phyloP scores from a whole-genome alignment of 1,284 basidiomycete genomes.

The Athelia psychrophila region DNA sequence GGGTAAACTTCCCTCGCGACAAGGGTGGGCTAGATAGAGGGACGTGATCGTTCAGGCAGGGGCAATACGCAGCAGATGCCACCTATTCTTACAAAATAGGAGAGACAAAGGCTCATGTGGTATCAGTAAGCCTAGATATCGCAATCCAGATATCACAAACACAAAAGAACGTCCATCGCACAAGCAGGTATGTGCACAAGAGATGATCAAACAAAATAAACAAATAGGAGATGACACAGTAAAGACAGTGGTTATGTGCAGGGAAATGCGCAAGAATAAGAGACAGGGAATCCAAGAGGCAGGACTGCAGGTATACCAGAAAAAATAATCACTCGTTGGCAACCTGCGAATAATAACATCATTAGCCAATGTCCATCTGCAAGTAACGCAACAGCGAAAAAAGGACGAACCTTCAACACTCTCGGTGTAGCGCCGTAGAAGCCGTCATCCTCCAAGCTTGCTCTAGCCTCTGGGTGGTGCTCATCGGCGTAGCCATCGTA shows the following conservation, averaged over 20 bases:
- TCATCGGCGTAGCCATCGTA: slow-evolving; percentile 18
- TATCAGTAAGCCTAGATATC: too few relatives aligned
- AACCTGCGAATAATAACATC: not conserved
- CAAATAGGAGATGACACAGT: not conserved
- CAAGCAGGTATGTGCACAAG: not conserved
- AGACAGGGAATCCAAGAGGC: too few relatives aligned
- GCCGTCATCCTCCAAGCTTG: slow-evolving; percentile 32
- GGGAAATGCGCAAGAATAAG: not conserved
- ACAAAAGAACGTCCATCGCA: not conserved
- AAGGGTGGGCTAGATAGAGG: too few relatives aligned
- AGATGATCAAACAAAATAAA: not conserved
- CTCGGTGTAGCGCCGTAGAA: slow-evolving; percentile 35
- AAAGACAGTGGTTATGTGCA: not conserved
- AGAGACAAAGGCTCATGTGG: too few relatives aligned
- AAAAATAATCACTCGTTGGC: not conserved
- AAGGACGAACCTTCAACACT: slow-evolving; percentile 39
- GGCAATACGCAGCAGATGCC: too few relatives aligned
- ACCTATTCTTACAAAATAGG: too few relatives aligned
- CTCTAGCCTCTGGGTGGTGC: slow-evolving; percentile 12
- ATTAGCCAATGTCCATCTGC: not conserved
- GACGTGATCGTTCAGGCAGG: too few relatives aligned
- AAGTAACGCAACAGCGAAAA: not conserved
- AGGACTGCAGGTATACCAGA: too few relatives aligned
- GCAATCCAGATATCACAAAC: too few relatives aligned
- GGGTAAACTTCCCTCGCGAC: too few relatives aligned